phyloP scores from a whole-genome alignment of 495 filamentous ascomycete species.

The Aspergillus steynii region DNA sequence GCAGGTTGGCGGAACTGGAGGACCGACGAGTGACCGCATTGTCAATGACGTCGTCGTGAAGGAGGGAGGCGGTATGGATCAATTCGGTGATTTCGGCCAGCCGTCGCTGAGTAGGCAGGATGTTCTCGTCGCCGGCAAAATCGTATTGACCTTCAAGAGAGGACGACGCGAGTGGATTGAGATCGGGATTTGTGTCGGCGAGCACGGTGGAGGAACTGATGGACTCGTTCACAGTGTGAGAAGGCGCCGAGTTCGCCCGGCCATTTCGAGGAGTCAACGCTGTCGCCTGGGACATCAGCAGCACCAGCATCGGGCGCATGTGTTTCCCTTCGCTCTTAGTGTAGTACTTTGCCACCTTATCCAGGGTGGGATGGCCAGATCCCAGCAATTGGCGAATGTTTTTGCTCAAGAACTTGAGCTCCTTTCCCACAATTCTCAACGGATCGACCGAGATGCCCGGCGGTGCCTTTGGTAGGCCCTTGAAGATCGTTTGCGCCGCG shows the following conservation, averaged over 20 bases:
- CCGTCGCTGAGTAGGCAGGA: constrained; percentile 88
- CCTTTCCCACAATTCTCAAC: constrained; percentile 82
- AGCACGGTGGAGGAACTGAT: constrained; percentile 76
- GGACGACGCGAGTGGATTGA: constrained; percentile 51
- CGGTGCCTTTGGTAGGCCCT: constrained; percentile 61
- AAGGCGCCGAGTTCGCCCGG: constrained; percentile 35
- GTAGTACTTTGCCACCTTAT: constrained; percentile 97
- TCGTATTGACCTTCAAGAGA: constrained; percentile 50
- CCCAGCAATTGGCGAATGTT: constrained; percentile 87
- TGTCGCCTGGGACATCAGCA: constrained; percentile 94
- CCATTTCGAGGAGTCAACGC: constrained; percentile 68
- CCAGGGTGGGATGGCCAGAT: constrained; percentile 88
- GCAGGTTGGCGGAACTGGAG: constrained; percentile 82
- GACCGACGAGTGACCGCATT: constrained; percentile 81
- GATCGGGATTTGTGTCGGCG: constrained; percentile 77
- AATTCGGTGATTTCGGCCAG: constrained; percentile 96
- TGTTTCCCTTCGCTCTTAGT: constrained; percentile 97
- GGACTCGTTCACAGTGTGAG: constrained; percentile 65
- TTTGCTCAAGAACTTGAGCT: constrained; percentile 89
- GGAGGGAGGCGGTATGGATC: constrained; percentile 92
- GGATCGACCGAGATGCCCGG: constrained; percentile 69
- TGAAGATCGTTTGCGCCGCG: constrained; percentile 76
- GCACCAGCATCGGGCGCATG: constrained; percentile 87
- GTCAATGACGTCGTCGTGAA: constrained; percentile 98
- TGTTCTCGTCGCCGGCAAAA: constrained; percentile 61